These are phyloP conservation scores for Erigeron canadensis DNA, from an alignment of 129 eudicot genomes.

Conservation along the genomic window DNA sequence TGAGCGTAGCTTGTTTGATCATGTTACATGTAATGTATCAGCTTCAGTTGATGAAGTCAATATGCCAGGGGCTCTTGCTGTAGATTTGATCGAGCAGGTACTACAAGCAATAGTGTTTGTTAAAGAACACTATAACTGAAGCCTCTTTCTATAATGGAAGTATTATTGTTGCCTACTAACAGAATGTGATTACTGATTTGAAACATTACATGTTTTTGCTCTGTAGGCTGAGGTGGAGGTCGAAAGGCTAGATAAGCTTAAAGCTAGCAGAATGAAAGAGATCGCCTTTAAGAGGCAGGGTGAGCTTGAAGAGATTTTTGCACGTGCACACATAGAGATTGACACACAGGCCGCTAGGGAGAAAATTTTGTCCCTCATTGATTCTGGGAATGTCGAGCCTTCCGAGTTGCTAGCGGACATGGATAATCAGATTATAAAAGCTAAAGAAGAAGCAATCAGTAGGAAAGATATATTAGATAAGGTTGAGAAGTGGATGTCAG, in stretches of 20 bases:
- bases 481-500: slow-evolving; percentile 99
- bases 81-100: slow-evolving; percentile 95
- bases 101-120: background rate
- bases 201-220: slow-evolving; percentile 9
- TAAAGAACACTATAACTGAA: background rate
- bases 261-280: slow-evolving; percentile 98
- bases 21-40: slow-evolving; percentile 83
- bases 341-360: slow-evolving; percentile 80
- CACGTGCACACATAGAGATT: slow-evolving; percentile 81
- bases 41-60: slow-evolving; percentile 87
- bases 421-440: slow-evolving; percentile 84
- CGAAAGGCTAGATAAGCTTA: slow-evolving; percentile 89
- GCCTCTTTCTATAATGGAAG: background rate
- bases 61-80: slow-evolving; percentile 85
- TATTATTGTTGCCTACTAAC: background rate
- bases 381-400: slow-evolving; percentile 89
- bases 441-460: slow-evolving; percentile 93
- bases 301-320: slow-evolving; percentile 87
- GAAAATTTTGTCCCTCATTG: slow-evolving; percentile 76
- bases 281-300: slow-evolving; percentile 87
- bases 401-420: slow-evolving; percentile 83
- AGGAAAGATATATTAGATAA: slow-evolving; percentile 94
- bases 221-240: slow-evolving; percentile 90
- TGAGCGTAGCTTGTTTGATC: slow-evolving; percentile 79
- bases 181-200: slow-evolving; percentile 1